phyloP scores from a whole-genome alignment of 176 grass and related monocot genomes.

The Musa acuminata region DNA sequence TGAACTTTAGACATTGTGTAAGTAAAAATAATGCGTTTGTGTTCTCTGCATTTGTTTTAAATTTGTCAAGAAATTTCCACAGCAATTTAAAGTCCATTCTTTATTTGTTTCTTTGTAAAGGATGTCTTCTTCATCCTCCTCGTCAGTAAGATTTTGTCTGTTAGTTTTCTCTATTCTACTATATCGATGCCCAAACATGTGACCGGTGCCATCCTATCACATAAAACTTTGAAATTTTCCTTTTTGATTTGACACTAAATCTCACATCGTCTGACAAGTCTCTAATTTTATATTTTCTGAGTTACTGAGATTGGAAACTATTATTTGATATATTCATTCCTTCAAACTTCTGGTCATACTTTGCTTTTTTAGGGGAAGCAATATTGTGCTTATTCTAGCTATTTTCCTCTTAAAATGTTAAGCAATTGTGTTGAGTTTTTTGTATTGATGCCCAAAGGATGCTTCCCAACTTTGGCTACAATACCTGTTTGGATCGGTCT shows the following conservation, averaged over 20 bases:
- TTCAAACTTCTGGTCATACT: neutral
- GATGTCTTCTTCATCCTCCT: neutral
- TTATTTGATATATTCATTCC: neutral
- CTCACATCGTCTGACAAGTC: too few species aligned
- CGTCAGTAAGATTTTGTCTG: neutral
- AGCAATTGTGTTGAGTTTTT: conserved; percentile 12
- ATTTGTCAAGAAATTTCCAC: neutral
- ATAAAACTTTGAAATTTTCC: too few species aligned
- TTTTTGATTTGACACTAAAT: too few species aligned
- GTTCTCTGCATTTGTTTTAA: neutral
- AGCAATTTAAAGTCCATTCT: neutral
- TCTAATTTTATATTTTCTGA: too few species aligned
- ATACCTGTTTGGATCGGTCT: conserved; percentile 97
- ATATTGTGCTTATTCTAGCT: neutral
- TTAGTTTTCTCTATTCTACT: too few species aligned
- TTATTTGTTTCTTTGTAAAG: neutral
- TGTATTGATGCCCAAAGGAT: conserved; percentile 40
- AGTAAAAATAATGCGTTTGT: neutral
- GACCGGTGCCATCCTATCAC: too few species aligned
- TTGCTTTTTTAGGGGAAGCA: neutral
- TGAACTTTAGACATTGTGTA: too few species aligned
- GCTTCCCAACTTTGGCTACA: conserved; percentile 93
- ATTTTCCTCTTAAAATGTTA: neutral
- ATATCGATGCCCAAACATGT: too few species aligned
- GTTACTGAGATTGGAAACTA: too few species aligned